Percentiles rank a stretch among this genome's conserved stretches.
These are phyloP conservation scores for Aegilops tauschii DNA, from an alignment of 176 grass and related monocot species.

Conservation along the genomic window DNA sequence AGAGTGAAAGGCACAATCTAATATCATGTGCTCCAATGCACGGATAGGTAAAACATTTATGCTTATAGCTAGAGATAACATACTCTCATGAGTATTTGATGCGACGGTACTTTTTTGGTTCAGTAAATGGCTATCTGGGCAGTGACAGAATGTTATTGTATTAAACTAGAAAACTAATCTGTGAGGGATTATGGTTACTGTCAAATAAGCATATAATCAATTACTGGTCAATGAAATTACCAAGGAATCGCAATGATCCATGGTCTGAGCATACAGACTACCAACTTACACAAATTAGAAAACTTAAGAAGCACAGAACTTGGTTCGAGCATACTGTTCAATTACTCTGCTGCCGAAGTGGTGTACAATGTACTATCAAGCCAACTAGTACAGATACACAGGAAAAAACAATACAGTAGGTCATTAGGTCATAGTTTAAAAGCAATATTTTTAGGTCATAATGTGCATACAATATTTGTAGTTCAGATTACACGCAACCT, in stretches of 20 bases:
- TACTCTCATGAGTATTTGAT: conserved; percentile 5
- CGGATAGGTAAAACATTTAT: background rate
- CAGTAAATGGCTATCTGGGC: background rate
- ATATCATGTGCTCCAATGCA: background rate
- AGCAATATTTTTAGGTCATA: too few species aligned
- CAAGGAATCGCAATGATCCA: conserved; percentile 14
- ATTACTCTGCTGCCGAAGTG: background rate
- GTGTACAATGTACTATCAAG: background rate
- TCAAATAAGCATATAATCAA: background rate
- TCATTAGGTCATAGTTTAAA: too few species aligned
- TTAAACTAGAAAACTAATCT: background rate
- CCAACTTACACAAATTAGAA: background rate
- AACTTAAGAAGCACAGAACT: background rate
- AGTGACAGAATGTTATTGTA: background rate
- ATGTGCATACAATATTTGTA: too few species aligned
- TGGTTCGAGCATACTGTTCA: background rate
- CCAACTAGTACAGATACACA: background rate
- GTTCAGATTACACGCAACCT: background rate
- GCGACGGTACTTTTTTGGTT: background rate
- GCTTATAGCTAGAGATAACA: background rate
- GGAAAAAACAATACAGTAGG: too few species aligned
- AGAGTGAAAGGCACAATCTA: too few species aligned
- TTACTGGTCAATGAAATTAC: background rate
- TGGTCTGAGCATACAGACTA: background rate
- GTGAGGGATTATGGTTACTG: background rate